A percentile compares a stretch with the other conserved stretches of the same genome.
Evolutionary conservation across 192 early-diverging fungal genomes (phyloP).

Genomic region (Haplosporangium gracile): DNA sequence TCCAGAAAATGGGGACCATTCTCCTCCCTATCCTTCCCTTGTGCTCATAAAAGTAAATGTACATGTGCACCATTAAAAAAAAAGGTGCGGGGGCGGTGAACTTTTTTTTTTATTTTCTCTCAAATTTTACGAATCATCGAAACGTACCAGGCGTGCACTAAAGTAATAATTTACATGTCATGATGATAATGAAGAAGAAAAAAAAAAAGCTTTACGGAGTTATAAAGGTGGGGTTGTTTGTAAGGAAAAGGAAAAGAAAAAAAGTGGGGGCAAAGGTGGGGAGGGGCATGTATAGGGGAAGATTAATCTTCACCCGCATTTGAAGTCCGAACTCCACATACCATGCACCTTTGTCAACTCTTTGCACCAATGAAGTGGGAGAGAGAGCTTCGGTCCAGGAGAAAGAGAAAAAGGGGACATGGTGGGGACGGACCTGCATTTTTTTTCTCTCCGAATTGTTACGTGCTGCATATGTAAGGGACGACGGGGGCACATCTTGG

Average conservation of each 20-base stretch:
- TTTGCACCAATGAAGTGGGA: no score
- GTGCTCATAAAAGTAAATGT: background rate
- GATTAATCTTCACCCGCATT: conserved; percentile 1
- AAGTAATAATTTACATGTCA: background rate
- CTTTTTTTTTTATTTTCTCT: background rate
- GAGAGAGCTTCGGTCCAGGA: no score
- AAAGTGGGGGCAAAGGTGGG: background rate
- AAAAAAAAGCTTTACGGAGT: background rate
- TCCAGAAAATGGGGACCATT: background rate
- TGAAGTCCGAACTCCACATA: conserved; percentile 7
- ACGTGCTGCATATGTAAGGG: no score
- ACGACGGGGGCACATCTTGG: no score
- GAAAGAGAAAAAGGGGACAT: no score
- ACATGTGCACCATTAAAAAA: background rate
- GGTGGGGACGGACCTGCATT: no score
- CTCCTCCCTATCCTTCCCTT: background rate
- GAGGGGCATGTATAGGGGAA: background rate
- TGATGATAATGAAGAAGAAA: background rate
- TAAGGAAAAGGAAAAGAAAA: background rate
- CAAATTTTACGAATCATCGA: background rate
- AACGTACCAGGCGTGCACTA: background rate
- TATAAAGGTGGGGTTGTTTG: background rate
- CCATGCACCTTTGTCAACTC: background rate
- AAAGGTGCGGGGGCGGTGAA: conserved; percentile 51
- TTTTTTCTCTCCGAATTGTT: no score